Conservation (phyloP, 164 flowering plant species). For the Brasenia schreberi region DNA sequence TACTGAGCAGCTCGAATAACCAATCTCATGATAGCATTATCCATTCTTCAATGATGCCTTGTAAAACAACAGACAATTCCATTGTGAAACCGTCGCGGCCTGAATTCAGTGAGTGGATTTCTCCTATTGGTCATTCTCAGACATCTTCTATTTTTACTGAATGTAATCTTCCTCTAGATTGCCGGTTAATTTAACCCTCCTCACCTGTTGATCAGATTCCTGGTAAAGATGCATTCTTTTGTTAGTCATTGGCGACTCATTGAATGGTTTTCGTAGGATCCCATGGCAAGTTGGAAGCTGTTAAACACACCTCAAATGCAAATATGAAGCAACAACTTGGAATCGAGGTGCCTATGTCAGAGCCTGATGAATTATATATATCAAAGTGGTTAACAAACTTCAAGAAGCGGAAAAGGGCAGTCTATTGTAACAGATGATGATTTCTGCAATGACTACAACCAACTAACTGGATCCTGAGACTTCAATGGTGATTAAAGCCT, state of each 20-base stretch:
- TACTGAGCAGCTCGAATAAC: constrained; percentile 27
- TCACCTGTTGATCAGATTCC: constrained; percentile 21
- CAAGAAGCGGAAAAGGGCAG: constrained; percentile 21
- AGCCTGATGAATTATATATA: constrained; percentile 48
- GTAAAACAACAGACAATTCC: constrained; percentile 10
- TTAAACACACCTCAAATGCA: constrained; percentile 17
- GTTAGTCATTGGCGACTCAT: neutral
- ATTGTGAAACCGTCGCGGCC: constrained; percentile 17
- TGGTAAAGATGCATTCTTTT: constrained; percentile 22
- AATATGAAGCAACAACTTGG: constrained; percentile 9
- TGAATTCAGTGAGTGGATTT: constrained; percentile 30
- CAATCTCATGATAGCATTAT: constrained; percentile 35
- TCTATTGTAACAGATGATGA: constrained; percentile 33
- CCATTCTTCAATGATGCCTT: constrained; percentile 18
- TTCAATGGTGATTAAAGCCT: constrained; percentile 22
- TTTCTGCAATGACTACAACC: constrained; percentile 25
- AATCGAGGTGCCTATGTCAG: neutral
- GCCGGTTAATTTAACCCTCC: constrained; percentile 29
- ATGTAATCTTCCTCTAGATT: constrained; percentile 32
- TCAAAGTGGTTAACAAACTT: constrained; percentile 34
- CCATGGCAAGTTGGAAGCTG: constrained; percentile 31
- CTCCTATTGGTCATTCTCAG: constrained; percentile 46
- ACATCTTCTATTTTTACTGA: constrained; percentile 23
- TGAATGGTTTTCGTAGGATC: constrained; percentile 15
- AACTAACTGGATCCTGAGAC: constrained; percentile 12